Percentiles rank a stretch among this genome's conserved stretches.
These are phyloP conservation scores for Penicillium bialowiezense DNA, from an alignment of 495 filamentous ascomycete genomes.

Conservation along the genomic window DNA sequence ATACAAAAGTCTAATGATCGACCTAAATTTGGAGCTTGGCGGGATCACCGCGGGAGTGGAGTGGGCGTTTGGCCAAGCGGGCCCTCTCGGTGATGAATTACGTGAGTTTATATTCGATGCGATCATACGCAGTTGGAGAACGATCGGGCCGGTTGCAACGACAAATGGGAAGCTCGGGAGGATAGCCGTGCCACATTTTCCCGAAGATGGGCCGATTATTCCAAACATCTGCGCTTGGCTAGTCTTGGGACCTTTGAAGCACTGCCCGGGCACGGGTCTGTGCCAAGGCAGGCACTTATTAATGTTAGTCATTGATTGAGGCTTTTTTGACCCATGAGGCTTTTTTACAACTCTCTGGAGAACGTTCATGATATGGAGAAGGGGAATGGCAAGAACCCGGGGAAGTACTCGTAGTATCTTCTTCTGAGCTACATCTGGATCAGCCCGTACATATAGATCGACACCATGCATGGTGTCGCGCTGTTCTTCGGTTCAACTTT, in stretches of 20 bases:
- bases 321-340: not conserved
- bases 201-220: constrained; percentile 1
- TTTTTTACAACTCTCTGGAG: not conserved
- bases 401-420: not conserved
- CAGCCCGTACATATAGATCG: too few relatives aligned
- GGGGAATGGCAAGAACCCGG: not conserved
- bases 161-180: not conserved
- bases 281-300: not conserved
- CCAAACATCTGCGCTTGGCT: not conserved
- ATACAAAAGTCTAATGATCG: too few relatives aligned
- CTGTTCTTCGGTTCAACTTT: not conserved
- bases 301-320: constrained; percentile 1
- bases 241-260: not conserved
- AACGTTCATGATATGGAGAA: not conserved
- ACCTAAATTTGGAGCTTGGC: not conserved
- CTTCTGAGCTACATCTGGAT: too few relatives aligned
- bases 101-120: not conserved
- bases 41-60: not conserved
- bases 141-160: not conserved
- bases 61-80: not conserved
- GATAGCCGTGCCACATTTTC: not conserved
- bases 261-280: not conserved
- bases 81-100: not conserved
- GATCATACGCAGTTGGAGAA: not conserved
- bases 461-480: too few relatives aligned